Conservation (phyloP, 2,329 filamentous ascomycete species). For the Fusarium poae region DNA sequence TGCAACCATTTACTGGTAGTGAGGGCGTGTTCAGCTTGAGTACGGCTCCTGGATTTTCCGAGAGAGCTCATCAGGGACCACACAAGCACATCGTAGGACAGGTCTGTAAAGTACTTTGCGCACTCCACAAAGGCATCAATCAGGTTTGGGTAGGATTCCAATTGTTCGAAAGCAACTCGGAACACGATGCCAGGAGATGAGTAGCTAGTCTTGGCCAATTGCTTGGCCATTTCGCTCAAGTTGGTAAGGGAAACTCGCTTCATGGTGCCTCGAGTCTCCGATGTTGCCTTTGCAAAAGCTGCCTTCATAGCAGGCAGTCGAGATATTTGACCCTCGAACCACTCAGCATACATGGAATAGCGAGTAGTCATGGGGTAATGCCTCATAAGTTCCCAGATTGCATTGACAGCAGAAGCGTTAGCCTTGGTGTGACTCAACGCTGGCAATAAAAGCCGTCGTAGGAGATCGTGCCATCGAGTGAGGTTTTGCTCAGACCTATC, state of each 20-base stretch:
- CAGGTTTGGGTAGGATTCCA: constrained; percentile 94
- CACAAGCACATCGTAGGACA: constrained; percentile 92
- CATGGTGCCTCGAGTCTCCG: constrained; percentile 86
- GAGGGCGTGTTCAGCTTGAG: constrained; percentile 71
- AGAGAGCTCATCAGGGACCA: constrained; percentile 89
- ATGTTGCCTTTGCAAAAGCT: constrained; percentile 80
- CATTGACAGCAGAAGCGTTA: constrained; percentile 86
- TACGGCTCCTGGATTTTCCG: constrained; percentile 72
- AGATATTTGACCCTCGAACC: constrained; percentile 85
- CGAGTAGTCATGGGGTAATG: constrained; percentile 81
- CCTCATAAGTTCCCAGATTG: constrained; percentile 86
- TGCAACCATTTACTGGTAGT: constrained; percentile 93
- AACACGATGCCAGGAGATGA: constrained; percentile 93
- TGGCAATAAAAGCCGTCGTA: constrained; percentile 86
- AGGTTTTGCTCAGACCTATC: constrained; percentile 79
- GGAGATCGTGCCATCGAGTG: constrained; percentile 85
- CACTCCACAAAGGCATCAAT: constrained; percentile 96
- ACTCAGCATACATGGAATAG: constrained; percentile 93
- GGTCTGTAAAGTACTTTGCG: constrained; percentile 89
- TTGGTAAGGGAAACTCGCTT: constrained; percentile 93
- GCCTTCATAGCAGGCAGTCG: constrained; percentile 80
- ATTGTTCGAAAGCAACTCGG: constrained; percentile 86
- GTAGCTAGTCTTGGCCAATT: constrained; percentile 91
- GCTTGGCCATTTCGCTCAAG: constrained; percentile 85
- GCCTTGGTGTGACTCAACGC: constrained; percentile 86